Percentiles rank a stretch among this genome's conserved stretches.
Evolutionary conservation across 1,139 yeast genomes (phyloP).

Genomic region (Pichia sp.): DNA sequence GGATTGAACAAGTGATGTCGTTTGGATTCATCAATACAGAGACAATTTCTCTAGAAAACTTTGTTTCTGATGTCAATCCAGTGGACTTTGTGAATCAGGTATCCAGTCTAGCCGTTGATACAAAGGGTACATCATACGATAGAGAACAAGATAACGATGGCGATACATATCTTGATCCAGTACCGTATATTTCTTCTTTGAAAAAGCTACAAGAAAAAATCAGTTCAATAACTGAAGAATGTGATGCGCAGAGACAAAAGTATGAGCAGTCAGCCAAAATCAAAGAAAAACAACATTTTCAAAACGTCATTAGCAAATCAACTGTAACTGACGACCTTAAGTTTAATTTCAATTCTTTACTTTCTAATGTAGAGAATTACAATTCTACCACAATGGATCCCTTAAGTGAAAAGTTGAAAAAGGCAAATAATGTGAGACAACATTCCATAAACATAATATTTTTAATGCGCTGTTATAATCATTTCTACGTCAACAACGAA

Average conservation of each 20-base stretch:
- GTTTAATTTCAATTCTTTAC: conserved; percentile 47
- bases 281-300: conserved; percentile 61
- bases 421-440: conserved; percentile 70
- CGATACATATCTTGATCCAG: conserved; percentile 61
- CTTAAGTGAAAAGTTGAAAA: conserved; percentile 63
- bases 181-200: conserved; percentile 89
- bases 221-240: conserved; percentile 48
- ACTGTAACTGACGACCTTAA: conserved; percentile 29
- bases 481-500: conserved; percentile 53
- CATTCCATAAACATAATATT: conserved; percentile 67
- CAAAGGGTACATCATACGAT: not conserved
- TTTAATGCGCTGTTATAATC: conserved; percentile 68
- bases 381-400: conserved; percentile 57
- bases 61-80: conserved; percentile 4
- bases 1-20: conserved; percentile 2
- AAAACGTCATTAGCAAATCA: conserved; percentile 53
- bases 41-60: conserved; percentile 7
- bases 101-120: conserved; percentile 40
- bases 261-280: conserved; percentile 50
- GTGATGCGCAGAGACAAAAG: conserved; percentile 37
- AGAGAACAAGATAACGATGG: conserved; percentile 1
- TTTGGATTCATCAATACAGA: conserved; percentile 4
- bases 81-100: conserved; percentile 73
- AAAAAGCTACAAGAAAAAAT: conserved; percentile 77
- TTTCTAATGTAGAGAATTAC: conserved; percentile 50